These are phyloP conservation scores for Poa annua DNA, from an alignment of 176 grass and related monocot species.

Conservation along the genomic window DNA sequence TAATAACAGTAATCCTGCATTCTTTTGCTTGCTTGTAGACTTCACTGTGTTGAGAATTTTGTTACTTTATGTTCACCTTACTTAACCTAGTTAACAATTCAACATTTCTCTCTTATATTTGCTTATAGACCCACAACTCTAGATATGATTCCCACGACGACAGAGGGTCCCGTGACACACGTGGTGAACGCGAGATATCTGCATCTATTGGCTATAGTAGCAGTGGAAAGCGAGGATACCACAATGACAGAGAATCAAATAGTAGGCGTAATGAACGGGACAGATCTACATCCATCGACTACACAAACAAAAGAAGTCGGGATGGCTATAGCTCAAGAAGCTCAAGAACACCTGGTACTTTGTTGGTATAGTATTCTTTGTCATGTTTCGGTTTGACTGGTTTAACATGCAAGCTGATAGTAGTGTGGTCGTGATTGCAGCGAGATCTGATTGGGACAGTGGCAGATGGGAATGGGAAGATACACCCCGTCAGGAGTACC, in stretches of 20 bases:
- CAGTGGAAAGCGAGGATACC: conserved; percentile 60
- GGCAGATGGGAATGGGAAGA: conserved; percentile 97
- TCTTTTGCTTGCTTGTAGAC: conserved; percentile 34
- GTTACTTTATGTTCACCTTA: conserved; percentile 19
- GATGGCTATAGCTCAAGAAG: conserved; percentile 62
- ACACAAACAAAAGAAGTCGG: conserved; percentile 70
- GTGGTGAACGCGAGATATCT: conserved; percentile 49
- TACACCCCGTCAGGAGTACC: conserved; percentile 67
- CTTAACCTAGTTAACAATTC: neutral
- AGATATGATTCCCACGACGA: conserved; percentile 49
- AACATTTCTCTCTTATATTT: conserved; percentile 33
- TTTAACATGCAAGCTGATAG: conserved; percentile 38
- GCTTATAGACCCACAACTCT: conserved; percentile 55
- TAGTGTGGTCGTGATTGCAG: conserved; percentile 38
- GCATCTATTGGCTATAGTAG: conserved; percentile 44
- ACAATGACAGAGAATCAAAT: conserved; percentile 52
- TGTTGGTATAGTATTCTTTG: conserved; percentile 39
- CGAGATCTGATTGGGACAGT: conserved; percentile 86
- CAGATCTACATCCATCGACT: conserved; percentile 52
- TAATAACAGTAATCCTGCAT: conserved; percentile 29
- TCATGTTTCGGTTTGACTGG: conserved; percentile 7
- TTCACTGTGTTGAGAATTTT: conserved; percentile 3
- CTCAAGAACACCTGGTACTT: conserved; percentile 74
- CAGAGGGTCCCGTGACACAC: conserved; percentile 40
- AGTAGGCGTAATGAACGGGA: conserved; percentile 53